Evolutionary conservation across 177 flowering plant genomes (phyloP).

Genomic region (Tripterygium wilfordii): DNA sequence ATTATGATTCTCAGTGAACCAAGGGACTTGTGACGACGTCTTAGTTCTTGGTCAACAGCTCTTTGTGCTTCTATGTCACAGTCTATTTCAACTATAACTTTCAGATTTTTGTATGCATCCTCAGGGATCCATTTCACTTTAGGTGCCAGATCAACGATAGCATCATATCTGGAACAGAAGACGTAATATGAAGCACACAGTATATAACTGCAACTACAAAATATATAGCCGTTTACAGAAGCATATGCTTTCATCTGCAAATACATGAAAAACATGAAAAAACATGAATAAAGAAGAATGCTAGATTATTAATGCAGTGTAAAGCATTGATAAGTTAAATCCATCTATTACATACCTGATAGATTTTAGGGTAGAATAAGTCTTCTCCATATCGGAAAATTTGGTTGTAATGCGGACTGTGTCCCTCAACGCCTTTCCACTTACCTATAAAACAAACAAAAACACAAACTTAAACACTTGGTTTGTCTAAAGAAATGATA

Average conservation of each 20-base stretch:
- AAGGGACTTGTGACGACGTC: slow-evolving; percentile 67
- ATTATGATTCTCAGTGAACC: slow-evolving; percentile 69
- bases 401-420: slow-evolving; percentile 68
- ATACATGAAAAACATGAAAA: neutral
- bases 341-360: slow-evolving; percentile 48
- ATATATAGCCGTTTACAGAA: neutral
- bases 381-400: slow-evolving; percentile 68
- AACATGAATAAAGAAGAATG: neutral
- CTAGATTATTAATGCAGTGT: neutral
- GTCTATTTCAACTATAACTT: slow-evolving; percentile 81
- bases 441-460: slow-evolving; percentile 35
- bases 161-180: slow-evolving; percentile 60
- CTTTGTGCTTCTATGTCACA: slow-evolving; percentile 68
- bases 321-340: slow-evolving; percentile 4
- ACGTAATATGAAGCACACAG: neutral
- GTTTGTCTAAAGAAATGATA: too few relatives aligned
- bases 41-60: slow-evolving; percentile 66
- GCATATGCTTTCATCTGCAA: neutral
- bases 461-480: too few relatives aligned
- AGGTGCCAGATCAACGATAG: slow-evolving; percentile 82
- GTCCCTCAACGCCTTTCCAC: slow-evolving; percentile 74
- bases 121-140: slow-evolving; percentile 82
- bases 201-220: neutral
- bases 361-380: slow-evolving; percentile 43
- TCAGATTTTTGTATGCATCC: slow-evolving; percentile 78